These are phyloP conservation scores for Kalmusia sp. DNA, from an alignment of 2,329 filamentous ascomycete species.

Conservation along the genomic window DNA sequence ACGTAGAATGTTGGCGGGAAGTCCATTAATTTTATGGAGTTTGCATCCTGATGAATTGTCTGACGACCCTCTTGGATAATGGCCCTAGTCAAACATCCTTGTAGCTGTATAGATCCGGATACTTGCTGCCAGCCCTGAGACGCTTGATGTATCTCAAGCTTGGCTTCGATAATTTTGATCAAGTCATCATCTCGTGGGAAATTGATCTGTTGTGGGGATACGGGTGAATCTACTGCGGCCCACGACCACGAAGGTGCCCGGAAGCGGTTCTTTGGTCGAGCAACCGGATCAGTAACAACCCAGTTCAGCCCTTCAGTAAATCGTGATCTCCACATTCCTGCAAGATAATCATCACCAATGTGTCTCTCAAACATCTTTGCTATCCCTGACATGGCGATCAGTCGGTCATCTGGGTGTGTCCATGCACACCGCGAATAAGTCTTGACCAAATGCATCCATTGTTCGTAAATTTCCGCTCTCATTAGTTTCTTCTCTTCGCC, in stretches of 20 bases:
- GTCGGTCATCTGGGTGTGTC: not conserved
- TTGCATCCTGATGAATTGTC: not conserved
- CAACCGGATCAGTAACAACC: not conserved
- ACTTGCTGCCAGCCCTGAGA: not conserved
- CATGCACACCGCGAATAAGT: not conserved
- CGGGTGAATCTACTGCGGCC: constrained; percentile 10
- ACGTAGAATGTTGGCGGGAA: not conserved
- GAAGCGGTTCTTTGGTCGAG: not conserved
- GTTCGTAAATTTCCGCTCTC: not conserved
- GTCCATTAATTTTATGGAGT: not conserved
- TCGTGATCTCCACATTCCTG: constrained; percentile 1
- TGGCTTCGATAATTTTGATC: not conserved
- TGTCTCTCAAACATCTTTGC: constrained; percentile 1
- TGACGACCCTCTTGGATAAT: not conserved
- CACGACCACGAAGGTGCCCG: constrained; percentile 6
- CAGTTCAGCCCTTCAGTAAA: constrained; percentile 1
- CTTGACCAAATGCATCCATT: not conserved
- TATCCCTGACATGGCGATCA: constrained; percentile 1
- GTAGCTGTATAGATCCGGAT: not conserved
- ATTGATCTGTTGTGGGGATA: not conserved
- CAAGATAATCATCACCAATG: constrained; percentile 4
- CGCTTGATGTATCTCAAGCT: not conserved
- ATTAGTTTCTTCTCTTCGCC: not conserved
- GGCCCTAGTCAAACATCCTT: not conserved
- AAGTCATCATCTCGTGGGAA: not conserved